Conservation (phyloP, 805 yeast species). For the Cyberlindnera petersonii region DNA sequence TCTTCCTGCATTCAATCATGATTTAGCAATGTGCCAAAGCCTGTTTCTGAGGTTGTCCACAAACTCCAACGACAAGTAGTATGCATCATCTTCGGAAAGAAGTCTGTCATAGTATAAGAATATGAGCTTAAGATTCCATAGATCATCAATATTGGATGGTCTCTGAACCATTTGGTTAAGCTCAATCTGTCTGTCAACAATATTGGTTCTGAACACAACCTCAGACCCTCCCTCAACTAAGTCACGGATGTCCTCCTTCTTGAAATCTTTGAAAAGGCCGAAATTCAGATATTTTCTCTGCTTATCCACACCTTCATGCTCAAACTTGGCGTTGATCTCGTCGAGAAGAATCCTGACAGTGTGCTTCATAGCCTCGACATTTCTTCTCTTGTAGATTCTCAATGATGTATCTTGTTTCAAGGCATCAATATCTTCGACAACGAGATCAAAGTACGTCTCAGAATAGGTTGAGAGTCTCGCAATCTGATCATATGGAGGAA, state of each 20-base stretch:
- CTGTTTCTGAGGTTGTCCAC: conserved; percentile 49
- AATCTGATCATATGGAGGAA: conserved; percentile 58
- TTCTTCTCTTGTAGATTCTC: conserved; percentile 45
- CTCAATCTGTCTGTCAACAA: conserved; percentile 55
- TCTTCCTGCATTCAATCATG: too few species aligned
- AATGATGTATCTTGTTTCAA: conserved; percentile 31
- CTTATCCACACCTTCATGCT: conserved; percentile 7
- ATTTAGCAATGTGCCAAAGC: conserved; percentile 31
- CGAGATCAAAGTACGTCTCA: conserved; percentile 49
- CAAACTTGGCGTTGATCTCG: conserved; percentile 22
- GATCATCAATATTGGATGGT: conserved; percentile 47
- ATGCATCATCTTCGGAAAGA: conserved; percentile 31
- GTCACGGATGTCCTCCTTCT: conserved; percentile 18
- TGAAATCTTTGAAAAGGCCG: conserved; percentile 15
- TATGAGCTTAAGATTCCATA: conserved; percentile 59
- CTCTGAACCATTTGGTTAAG: conserved; percentile 38
- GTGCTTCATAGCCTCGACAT: conserved; percentile 29
- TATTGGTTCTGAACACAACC: conserved; percentile 33
- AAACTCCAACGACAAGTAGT: conserved; percentile 46
- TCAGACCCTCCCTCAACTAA: conserved; percentile 14
- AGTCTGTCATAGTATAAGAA: conserved; percentile 55
- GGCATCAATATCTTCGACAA: conserved; percentile 35
- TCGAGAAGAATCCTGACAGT: conserved; percentile 30
- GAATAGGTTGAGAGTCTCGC: conserved; percentile 42
- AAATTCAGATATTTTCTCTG: conserved; percentile 11